These are phyloP conservation scores for Discostella stelligera DNA, from an alignment of 352 stramenopile genomes.

Conservation along the genomic window DNA sequence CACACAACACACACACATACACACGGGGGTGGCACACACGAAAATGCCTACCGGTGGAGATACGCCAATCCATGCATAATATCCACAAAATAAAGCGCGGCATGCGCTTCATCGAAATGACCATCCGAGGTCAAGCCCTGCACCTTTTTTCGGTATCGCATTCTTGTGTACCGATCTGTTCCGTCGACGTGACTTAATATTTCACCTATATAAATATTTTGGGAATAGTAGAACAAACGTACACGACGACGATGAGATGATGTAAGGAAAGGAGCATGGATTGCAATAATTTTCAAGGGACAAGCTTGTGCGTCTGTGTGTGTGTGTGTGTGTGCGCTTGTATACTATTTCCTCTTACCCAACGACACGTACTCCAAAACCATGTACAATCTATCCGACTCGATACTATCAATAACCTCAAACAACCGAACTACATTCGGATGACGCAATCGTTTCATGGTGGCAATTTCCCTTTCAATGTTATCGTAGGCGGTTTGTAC, in stretches of 20 bases:
- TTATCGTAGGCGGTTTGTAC: conserved; percentile 82
- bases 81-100: conserved; percentile 85
- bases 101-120: conserved; percentile 80
- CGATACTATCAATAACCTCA: conserved; percentile 94
- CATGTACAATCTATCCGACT: conserved; percentile 92
- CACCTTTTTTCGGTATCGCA: conserved; percentile 26
- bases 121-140: conserved; percentile 52
- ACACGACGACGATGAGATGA: neutral
- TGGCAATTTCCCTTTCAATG: conserved; percentile 92
- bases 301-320: no score
- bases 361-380: conserved; percentile 95
- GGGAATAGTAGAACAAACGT: neutral
- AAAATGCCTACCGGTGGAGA: conserved; percentile 83
- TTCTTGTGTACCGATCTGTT: conserved; percentile 43
- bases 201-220: conserved; percentile 50
- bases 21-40: no score
- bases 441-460: conserved; percentile 97
- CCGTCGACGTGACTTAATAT: conserved; percentile 50
- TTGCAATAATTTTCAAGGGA: no score
- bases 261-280: neutral
- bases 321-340: no score
- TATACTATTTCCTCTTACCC: conserved; percentile 38
- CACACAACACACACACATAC: conserved; percentile 65
- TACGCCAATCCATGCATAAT: conserved; percentile 88
- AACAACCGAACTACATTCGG: conserved; percentile 91